Percentiles rank a stretch among this genome's conserved stretches.
Evolutionary conservation across 1,284 basidiomycete genomes (phyloP).

Genomic region (Trichosporon sp.): DNA sequence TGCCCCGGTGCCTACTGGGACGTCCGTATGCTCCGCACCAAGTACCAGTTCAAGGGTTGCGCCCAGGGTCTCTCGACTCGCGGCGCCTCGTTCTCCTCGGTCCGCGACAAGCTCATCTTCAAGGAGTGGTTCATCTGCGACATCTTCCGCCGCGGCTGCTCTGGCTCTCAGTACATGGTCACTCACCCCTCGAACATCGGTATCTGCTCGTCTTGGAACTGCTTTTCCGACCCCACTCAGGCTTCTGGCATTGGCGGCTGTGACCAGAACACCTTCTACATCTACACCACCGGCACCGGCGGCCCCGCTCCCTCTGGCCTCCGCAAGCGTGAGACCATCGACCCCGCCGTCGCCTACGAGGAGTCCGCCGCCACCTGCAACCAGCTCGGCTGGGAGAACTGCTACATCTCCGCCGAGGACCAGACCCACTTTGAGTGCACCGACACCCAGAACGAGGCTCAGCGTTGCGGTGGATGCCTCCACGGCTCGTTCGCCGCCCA

Average conservation of each 20-base stretch:
- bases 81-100: slow-evolving; percentile 2
- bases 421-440: slow-evolving; percentile 19
- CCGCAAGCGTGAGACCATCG: slow-evolving; percentile 17
- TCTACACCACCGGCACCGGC: slow-evolving; percentile 4
- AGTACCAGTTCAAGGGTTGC: slow-evolving; percentile 16
- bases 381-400: slow-evolving; percentile 14
- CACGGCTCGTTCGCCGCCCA: neutral
- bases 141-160: slow-evolving; percentile 9
- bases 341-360: slow-evolving; percentile 11
- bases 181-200: slow-evolving; percentile 14
- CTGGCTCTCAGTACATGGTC: slow-evolving; percentile 9
- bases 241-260: slow-evolving; percentile 6
- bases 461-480: slow-evolving; percentile 12
- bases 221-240: neutral
- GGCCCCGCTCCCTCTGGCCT: slow-evolving; percentile 9
- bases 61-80: neutral
- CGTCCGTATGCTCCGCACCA: slow-evolving; percentile 14
- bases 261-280: slow-evolving; percentile 19
- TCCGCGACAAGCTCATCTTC: slow-evolving; percentile 19
- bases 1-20: slow-evolving; percentile 18
- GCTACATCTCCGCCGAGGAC: slow-evolving; percentile 15
- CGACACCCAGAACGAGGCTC: slow-evolving; percentile 15
- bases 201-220: slow-evolving; percentile 18
- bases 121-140: slow-evolving; percentile 19
- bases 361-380: slow-evolving; percentile 12